Percentiles rank a stretch among this genome's conserved stretches.
Evolutionary conservation across 345 rosid species (phyloP).

Genomic region (Kernera saxatilis): DNA sequence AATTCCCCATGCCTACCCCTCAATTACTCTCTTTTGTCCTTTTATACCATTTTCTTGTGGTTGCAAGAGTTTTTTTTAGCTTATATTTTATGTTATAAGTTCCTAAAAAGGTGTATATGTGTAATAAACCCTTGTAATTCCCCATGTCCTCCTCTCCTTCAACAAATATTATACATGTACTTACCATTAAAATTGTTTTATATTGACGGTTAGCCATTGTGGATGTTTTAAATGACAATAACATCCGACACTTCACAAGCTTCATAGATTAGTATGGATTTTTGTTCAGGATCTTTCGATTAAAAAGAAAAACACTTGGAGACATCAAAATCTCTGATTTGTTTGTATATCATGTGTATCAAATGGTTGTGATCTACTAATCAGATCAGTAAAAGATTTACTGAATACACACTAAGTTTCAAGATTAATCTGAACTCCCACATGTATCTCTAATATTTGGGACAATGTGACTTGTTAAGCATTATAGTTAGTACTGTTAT

Average conservation of each 20-base stretch:
- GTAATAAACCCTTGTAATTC: too few relatives aligned
- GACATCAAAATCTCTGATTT: not conserved
- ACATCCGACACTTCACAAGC: too few relatives aligned
- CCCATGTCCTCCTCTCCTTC: conserved; percentile 4
- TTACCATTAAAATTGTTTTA: not conserved
- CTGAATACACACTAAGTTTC: not conserved
- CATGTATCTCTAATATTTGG: not conserved
- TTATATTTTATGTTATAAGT: too few relatives aligned
- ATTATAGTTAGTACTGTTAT: not conserved
- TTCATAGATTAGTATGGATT: too few relatives aligned
- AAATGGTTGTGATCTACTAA: too few relatives aligned
- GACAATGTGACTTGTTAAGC: conserved; percentile 4
- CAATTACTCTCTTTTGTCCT: conserved; percentile 22
- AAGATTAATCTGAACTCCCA: not conserved
- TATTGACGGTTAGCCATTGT: too few relatives aligned
- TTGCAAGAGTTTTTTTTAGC: not conserved
- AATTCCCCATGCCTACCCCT: conserved; percentile 18
- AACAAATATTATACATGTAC: not conserved
- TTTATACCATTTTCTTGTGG: conserved; percentile 18
- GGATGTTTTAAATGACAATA: too few relatives aligned
- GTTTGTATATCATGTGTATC: not conserved
- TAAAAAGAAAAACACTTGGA: too few relatives aligned
- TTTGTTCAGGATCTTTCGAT: too few relatives aligned
- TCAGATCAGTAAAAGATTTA: not conserved
- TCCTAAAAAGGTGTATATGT: too few relatives aligned